Conservation (phyloP, 176 grass and related monocot species). For the Sorghum bicolor region Sorghum_bicolor_NCBIv3 NC_012878.2:58962501-58963000, state of each 20-base stretch:
- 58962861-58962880: conserved; percentile 43
- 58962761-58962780: conserved; percentile 30
- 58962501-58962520: conserved; percentile 40
- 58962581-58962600: conserved; percentile 9
- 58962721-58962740: background rate
- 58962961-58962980: conserved; percentile 47
- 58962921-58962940: conserved; percentile 31
- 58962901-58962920: conserved; percentile 10
- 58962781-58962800: conserved; percentile 49
- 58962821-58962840: conserved; percentile 55
- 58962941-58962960: conserved; percentile 43
- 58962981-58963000: conserved; percentile 66
- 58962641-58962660: conserved; percentile 71
- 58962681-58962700: conserved; percentile 56
- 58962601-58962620: conserved; percentile 68
- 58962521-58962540: conserved; percentile 45
- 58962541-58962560: conserved; percentile 9
- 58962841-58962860: conserved; percentile 94
- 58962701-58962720: conserved; percentile 3
- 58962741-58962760: conserved; percentile 32
- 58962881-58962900: conserved; percentile 24
- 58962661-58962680: conserved; percentile 96
- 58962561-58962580: conserved; percentile 21
- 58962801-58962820: conserved; percentile 69
- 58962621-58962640: conserved; percentile 94